phyloP scores from a whole-genome alignment of 2,329 filamentous ascomycete species.

The Aspergillus ochraceus region DNA sequence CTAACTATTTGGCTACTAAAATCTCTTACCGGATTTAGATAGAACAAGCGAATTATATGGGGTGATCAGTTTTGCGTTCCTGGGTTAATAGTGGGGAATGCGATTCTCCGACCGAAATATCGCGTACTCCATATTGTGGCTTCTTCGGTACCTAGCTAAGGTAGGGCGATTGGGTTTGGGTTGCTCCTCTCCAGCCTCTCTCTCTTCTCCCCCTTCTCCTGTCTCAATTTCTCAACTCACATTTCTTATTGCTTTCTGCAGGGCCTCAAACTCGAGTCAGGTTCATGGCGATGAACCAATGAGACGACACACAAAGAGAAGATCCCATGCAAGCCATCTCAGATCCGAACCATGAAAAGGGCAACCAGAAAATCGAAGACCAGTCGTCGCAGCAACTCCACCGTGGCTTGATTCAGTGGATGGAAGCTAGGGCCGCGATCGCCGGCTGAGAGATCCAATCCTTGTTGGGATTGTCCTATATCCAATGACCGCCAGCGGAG shows the following conservation, averaged over 20 bases:
- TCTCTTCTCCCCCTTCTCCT: background rate
- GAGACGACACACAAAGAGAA: background rate
- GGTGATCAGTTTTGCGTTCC: background rate
- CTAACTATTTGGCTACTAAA: background rate
- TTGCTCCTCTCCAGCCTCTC: background rate
- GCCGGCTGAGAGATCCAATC: constrained; percentile 10
- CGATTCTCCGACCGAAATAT: background rate
- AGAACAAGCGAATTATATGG: background rate
- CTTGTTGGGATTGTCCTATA: background rate
- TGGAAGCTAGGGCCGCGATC: constrained; percentile 4
- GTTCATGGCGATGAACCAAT: background rate
- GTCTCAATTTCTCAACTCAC: background rate
- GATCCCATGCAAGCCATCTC: background rate
- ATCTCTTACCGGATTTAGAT: background rate
- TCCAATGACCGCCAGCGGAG: background rate
- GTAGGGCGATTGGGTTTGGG: background rate
- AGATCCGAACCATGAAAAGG: background rate
- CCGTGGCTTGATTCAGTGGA: background rate
- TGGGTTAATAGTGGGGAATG: background rate
- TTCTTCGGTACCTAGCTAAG: background rate
- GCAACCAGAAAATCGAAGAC: background rate
- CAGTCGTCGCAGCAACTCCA: background rate
- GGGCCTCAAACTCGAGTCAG: background rate
- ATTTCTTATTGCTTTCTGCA: background rate
- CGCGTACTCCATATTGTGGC: background rate